phyloP scores from a whole-genome alignment of 129 eudicot genomes.

The Erigeron canadensis region DNA sequence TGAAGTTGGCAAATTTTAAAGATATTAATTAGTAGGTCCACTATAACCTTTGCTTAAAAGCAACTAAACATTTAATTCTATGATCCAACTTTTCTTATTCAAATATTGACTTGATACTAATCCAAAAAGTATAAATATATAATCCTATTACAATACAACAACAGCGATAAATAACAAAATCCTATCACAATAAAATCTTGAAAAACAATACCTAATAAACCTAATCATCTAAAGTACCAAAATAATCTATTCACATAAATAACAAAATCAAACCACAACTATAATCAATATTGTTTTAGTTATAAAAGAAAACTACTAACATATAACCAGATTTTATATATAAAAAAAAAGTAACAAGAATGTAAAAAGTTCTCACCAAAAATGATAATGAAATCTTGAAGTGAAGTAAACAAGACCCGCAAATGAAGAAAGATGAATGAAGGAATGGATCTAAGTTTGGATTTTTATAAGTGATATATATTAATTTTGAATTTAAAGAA shows the following conservation, averaged over 20 bases:
- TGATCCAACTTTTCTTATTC: conserved; percentile 2
- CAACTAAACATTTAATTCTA: conserved; percentile 18
- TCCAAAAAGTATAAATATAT: conserved; percentile 13
- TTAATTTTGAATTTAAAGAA: background rate
- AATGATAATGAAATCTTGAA: no score
- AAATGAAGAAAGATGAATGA: background rate
- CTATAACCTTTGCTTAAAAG: background rate
- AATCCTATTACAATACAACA: background rate
- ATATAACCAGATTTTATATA: no score
- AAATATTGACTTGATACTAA: conserved; percentile 5
- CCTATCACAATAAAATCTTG: no score
- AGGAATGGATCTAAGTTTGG: background rate
- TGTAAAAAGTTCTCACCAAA: no score
- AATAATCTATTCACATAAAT: no score
- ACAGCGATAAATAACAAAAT: background rate
- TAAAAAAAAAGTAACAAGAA: no score
- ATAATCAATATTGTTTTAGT: background rate
- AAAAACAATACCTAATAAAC: no score
- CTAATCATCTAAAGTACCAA: no score
- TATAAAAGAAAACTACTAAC: no score
- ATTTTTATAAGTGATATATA: background rate
- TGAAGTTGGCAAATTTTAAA: conserved; percentile 18
- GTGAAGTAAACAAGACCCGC: background rate
- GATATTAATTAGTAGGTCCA: conserved; percentile 24
- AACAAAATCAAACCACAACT: no score